A percentile compares a stretch with the other conserved stretches of the same genome.
phyloP scores from a whole-genome alignment of 2,329 filamentous ascomycete species.

The Monilinia fructicola region DNA sequence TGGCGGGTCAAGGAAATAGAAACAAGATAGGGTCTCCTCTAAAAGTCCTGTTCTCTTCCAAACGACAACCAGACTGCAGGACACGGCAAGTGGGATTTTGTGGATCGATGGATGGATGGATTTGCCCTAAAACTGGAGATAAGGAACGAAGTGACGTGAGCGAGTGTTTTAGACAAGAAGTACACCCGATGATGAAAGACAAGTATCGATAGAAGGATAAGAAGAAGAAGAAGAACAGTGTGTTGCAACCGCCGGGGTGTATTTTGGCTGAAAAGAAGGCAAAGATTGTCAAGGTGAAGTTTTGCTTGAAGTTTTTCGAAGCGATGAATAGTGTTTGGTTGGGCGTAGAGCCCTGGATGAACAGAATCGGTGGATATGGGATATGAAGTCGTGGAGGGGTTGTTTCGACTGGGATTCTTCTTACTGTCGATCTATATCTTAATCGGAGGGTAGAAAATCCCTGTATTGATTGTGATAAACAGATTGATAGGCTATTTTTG shows the following conservation, averaged over 20 bases:
- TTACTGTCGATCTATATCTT: constrained; percentile 21
- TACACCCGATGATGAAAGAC: not conserved
- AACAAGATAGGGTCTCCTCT: not conserved
- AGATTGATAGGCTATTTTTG: not conserved
- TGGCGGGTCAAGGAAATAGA: constrained; percentile 16
- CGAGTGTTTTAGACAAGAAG: not conserved
- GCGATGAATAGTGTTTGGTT: not conserved
- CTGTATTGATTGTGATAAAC: constrained; percentile 15
- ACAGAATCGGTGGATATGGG: constrained; percentile 6
- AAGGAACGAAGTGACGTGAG: constrained; percentile 19
- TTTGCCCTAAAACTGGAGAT: constrained; percentile 20
- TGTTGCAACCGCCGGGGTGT: not conserved
- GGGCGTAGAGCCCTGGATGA: not conserved
- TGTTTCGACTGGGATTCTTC: constrained; percentile 14
- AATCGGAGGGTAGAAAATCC: constrained; percentile 10
- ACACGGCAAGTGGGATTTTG: constrained; percentile 16
- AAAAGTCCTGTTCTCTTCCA: constrained; percentile 16
- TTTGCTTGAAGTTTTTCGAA: not conserved
- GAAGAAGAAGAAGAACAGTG: not conserved
- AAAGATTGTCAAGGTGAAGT: constrained; percentile 1
- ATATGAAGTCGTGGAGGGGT: constrained; percentile 7
- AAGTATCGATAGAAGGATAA: not conserved
- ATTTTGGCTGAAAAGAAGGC: constrained; percentile 6
- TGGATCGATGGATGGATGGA: constrained; percentile 9
- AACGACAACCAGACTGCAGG: constrained; percentile 12